Conservation (phyloP, 1,139 yeast species). For the Debaryomyces robertsiae region DNA sequence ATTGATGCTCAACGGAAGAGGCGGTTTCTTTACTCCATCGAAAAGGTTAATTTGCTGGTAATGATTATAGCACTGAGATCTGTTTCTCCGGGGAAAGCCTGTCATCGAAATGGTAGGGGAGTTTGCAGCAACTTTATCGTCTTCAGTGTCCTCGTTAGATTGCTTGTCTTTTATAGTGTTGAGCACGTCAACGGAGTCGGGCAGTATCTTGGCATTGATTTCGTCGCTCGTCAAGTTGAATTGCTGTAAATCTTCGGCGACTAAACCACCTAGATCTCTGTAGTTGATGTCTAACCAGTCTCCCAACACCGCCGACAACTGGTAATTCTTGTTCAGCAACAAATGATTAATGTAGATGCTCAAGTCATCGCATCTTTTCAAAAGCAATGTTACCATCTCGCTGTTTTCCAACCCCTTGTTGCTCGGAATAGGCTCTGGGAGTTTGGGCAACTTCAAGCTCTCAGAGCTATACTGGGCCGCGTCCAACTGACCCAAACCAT, state of each 20-base stretch:
- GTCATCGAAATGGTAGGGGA: background rate
- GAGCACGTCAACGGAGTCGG: conserved; percentile 27
- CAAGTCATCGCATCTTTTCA: conserved; percentile 36
- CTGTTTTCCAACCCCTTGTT: conserved; percentile 3
- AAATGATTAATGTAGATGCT: conserved; percentile 36
- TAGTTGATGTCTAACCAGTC: conserved; percentile 36
- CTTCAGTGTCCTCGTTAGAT: conserved; percentile 11
- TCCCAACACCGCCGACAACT: conserved; percentile 27
- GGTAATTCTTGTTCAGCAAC: conserved; percentile 28
- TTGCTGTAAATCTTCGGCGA: conserved; percentile 10
- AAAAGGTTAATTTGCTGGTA: conserved; percentile 20
- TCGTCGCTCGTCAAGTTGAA: conserved; percentile 17
- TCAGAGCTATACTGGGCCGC: background rate
- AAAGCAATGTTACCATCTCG: conserved; percentile 13
- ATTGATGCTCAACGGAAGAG: conserved; percentile 6
- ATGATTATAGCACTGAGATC: conserved; percentile 17
- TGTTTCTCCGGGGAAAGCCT: conserved; percentile 18
- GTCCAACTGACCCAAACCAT: conserved; percentile 8
- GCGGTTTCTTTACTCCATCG: conserved; percentile 1
- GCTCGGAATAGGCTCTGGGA: conserved; percentile 47
- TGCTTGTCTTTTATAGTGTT: conserved; percentile 10
- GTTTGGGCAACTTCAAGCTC: conserved; percentile 35
- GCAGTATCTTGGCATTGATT: conserved; percentile 25
- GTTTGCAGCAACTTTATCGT: background rate
- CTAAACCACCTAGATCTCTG: conserved; percentile 28